These are phyloP conservation scores for Neopestalotiopsis sp. DNA, from an alignment of 2,329 filamentous ascomycete genomes.

Conservation along the genomic window DNA sequence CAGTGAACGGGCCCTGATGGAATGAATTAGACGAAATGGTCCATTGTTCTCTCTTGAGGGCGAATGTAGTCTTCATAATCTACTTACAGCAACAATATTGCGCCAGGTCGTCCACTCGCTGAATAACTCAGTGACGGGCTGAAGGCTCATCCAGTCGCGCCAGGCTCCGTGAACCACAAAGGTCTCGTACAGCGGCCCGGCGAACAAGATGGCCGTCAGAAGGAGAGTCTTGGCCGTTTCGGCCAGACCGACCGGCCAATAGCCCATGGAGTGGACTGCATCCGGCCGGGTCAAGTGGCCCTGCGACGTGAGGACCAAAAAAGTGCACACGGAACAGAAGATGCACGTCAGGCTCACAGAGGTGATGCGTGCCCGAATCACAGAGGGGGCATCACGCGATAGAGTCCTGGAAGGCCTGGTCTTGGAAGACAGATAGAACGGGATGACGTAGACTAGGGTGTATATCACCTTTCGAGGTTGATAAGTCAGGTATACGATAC, in stretches of 20 bases:
- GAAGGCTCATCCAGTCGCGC: conserved; percentile 65
- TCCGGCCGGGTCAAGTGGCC: conserved; percentile 54
- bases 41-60: background rate
- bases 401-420: conserved; percentile 81
- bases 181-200: conserved; percentile 81
- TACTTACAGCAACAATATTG: conserved; percentile 81
- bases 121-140: conserved; percentile 63
- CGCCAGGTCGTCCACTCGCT: conserved; percentile 82
- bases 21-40: conserved; percentile 19
- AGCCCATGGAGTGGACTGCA: conserved; percentile 74
- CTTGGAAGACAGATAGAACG: conserved; percentile 82
- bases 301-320: conserved; percentile 65
- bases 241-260: conserved; percentile 74
- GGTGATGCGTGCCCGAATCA: conserved; percentile 85
- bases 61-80: background rate
- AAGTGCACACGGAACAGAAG: conserved; percentile 68
- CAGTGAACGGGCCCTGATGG: conserved; percentile 80
- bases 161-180: conserved; percentile 75
- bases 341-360: conserved; percentile 79
- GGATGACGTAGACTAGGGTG: conserved; percentile 87
- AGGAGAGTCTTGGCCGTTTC: conserved; percentile 70
- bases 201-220: conserved; percentile 80
- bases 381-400: conserved; percentile 84
- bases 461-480: conserved; percentile 66
- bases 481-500: background rate